Evolutionary conservation across 805 yeast species (phyloP).

Genomic region (Monosporozyma unispora): DNA sequence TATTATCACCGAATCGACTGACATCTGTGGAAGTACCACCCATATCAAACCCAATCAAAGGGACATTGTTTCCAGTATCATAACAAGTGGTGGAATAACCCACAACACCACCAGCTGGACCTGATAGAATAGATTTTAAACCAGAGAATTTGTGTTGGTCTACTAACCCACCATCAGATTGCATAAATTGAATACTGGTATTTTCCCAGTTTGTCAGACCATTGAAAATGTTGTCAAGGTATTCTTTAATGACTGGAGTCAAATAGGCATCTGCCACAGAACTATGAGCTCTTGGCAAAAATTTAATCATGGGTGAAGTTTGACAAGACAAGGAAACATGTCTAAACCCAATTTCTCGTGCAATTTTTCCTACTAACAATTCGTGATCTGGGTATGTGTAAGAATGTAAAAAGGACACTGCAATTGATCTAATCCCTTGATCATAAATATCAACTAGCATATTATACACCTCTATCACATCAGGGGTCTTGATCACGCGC

Average conservation of each 20-base stretch:
- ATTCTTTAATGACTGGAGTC: conserved; percentile 67
- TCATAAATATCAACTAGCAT: conserved; percentile 39
- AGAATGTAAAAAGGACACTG: conserved; percentile 63
- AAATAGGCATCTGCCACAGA: conserved; percentile 75
- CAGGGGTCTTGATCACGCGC: conserved; percentile 45
- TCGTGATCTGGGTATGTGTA: conserved; percentile 71
- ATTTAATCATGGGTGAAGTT: conserved; percentile 71
- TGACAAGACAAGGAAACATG: conserved; percentile 62
- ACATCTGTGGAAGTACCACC: conserved; percentile 90
- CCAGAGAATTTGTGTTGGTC: conserved; percentile 82
- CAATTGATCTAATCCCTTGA: conserved; percentile 58
- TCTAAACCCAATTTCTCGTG: conserved; percentile 54
- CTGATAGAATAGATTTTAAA: conserved; percentile 77
- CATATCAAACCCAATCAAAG: conserved; percentile 79
- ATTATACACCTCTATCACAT: conserved; percentile 34
- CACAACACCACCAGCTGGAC: conserved; percentile 98
- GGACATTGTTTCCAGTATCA: conserved; percentile 42
- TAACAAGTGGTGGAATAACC: conserved; percentile 84
- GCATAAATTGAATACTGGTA: conserved; percentile 75
- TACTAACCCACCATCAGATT: conserved; percentile 91
- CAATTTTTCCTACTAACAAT: conserved; percentile 45
- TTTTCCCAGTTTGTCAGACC: conserved; percentile 47
- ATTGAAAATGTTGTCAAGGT: conserved; percentile 48
- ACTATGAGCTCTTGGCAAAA: conserved; percentile 67
- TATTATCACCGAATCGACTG: conserved; percentile 60